Base-by-base conservation (phyloP, 495 filamentous ascomycete species). In the Aspergillus bridgeri region DNA sequence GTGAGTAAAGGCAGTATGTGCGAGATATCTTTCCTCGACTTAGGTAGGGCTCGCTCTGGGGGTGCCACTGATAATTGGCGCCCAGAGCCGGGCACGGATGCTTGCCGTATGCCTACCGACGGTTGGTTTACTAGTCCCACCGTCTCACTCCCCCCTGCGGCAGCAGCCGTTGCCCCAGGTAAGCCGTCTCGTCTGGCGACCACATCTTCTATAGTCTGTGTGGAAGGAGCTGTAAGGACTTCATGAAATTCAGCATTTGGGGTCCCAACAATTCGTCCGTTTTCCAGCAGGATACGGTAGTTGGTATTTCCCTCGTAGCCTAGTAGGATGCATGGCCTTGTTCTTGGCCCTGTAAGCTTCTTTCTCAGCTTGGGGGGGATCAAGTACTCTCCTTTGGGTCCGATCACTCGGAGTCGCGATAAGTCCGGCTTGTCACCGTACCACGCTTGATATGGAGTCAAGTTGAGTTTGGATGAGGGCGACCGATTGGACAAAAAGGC, bases 181-280 rank as follows among this genome's bases (percentile, higher is more conserved):
- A 45, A 45, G 42, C 42, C 19, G 17, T 45, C 17, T 20, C 19
- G 42, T 45, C 19, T 45, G 42, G 42, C 42, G 4, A 17, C 42
- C 42, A 45, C 42, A 20, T 45, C 42, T 45, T 45, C 42, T 45
- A 3, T 45, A 3, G 42, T 45, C 42, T 45, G 42, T 20, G 42
- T 45, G 42, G 42, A 45, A 20, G 42, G 42, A 45, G 42, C 19
- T 17, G 15, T 45, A 45, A 45, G 42, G 42, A 45, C 42, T 45
- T 45, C 42, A 45, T 45, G 42, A 20, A 45, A 45, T 45, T 45
- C 42, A n/a, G 42, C 42, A 45, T 45, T 45, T 45, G 42, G 42
- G 17, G 42, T 45, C 15, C 42, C 42, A 45, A 45, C 19, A 13
- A 45, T 45, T 45, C 42, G 15, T 17, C 42, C 42, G 42, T 45